A percentile compares a stretch with the other conserved stretches of the same genome.
phyloP scores from a whole-genome alignment of 306 rosid species.

The Argentina anserina region DNA sequence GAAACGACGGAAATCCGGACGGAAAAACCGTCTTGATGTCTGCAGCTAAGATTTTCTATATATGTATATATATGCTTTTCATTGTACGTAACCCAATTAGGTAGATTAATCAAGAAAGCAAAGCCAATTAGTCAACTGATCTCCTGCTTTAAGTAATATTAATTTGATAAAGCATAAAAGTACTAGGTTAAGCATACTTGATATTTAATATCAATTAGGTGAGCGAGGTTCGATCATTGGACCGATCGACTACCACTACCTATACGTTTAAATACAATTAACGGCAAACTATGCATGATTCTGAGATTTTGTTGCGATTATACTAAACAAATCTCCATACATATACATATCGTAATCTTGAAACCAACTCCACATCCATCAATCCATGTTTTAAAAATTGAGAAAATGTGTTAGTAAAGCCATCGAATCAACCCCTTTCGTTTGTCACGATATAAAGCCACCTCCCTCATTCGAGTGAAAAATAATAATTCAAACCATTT shows the following conservation, averaged over 20 bases:
- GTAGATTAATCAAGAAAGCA: background rate
- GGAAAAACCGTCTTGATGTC: no score
- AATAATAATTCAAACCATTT: constrained; percentile 41
- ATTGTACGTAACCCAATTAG: constrained; percentile 11
- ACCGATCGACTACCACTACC: constrained; percentile 19
- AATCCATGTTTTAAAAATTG: constrained; percentile 14
- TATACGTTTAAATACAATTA: background rate
- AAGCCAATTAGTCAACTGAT: constrained; percentile 7
- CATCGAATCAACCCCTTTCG: constrained; percentile 20
- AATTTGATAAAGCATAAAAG: background rate
- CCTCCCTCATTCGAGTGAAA: constrained; percentile 7
- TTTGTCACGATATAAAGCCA: constrained; percentile 24
- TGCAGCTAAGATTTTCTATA: no score
- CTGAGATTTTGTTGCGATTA: background rate
- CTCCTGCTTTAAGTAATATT: background rate
- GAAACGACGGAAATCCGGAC: no score
- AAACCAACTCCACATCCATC: constrained; percentile 22
- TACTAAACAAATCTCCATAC: constrained; percentile 2
- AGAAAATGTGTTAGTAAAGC: constrained; percentile 17
- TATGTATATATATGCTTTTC: background rate
- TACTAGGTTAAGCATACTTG: constrained; percentile 18
- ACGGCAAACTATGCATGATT: background rate
- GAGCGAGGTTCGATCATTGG: constrained; percentile 12
- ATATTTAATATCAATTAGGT: constrained; percentile 15
- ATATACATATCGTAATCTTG: constrained; percentile 14